Percentiles rank a stretch among this genome's conserved stretches.
These are phyloP conservation scores for Draba incana DNA, from an alignment of 345 rosid genomes.

Conservation along the genomic window DNA sequence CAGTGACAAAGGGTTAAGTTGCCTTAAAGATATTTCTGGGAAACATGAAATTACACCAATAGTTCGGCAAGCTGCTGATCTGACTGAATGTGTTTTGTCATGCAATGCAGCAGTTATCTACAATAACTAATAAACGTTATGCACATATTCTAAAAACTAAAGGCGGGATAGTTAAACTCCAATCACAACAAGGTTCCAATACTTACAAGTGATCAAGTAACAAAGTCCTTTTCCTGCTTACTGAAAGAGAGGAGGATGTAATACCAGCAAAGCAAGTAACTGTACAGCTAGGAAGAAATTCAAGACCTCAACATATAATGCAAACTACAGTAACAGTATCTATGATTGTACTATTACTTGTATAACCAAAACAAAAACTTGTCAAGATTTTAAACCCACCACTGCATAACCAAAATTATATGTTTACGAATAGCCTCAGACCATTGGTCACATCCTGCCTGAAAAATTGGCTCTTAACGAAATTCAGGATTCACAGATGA, in stretches of 20 bases:
- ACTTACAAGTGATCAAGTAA: constrained; percentile 74
- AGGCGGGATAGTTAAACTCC: constrained; percentile 14
- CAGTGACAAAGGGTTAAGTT: constrained; percentile 28
- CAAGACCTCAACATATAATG: constrained; percentile 15
- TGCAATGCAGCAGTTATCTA: constrained; percentile 67
- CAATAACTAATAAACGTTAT: constrained; percentile 31
- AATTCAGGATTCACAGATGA: constrained; percentile 63
- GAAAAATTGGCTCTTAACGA: constrained; percentile 47
- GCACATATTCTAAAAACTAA: constrained; percentile 27
- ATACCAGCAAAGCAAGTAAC: constrained; percentile 95
- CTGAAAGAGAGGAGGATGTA: constrained; percentile 67
- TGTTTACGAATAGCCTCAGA: constrained; percentile 68
- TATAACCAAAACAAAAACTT: constrained; percentile 10
- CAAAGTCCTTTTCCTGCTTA: constrained; percentile 60
- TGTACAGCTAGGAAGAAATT: constrained; percentile 50
- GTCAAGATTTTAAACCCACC: constrained; percentile 57
- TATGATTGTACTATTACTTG: constrained; percentile 11
- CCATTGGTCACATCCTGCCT: constrained; percentile 72
- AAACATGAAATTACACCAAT: constrained; percentile 90
- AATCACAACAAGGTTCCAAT: constrained; percentile 26
- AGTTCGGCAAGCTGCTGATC: constrained; percentile 97
- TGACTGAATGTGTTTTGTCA: constrained; percentile 74
- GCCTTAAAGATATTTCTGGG: constrained; percentile 70
- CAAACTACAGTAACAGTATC: constrained; percentile 27
- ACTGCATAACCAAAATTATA: constrained; percentile 66